Base-by-base conservation (phyloP, 1,284 basidiomycete species). In the Porogramme epimiltina region DNA sequence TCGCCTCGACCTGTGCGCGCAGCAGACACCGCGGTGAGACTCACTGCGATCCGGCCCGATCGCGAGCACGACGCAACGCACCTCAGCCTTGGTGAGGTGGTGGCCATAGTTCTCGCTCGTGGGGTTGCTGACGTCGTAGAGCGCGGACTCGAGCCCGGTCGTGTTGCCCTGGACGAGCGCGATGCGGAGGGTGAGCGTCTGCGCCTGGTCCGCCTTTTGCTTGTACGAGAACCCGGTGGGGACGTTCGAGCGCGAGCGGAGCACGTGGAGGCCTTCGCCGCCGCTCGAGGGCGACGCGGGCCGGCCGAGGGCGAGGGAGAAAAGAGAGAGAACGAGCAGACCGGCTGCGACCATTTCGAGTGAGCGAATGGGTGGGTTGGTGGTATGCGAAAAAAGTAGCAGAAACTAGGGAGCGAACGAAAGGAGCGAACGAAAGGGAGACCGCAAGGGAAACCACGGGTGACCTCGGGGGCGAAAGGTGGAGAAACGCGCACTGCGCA, bases 391-490 rank as follows among this genome's bases (percentile, higher is more conserved):
- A 31, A 31, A 37, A 37, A 37, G 9, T 16, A 37, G n/a, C 9
- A 31, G 15, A 31, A 31, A 25, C 24, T 25, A 25, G 45, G 45
- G 46, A 59, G 47, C 41, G 45, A 56, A 56, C 18, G 54, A 59
- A 55, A 55, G 52, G 51, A 50, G 46, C 42, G 45, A 54, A 46
- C 53, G 38, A 45, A 46, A 59, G 52, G 52, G 62, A 65, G n/a
- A 37, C 13, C 28, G 28, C 9, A 15, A 37, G 9, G 6, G n/a
- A 6, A 16, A 40, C 78, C 82, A 48, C 68, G 77, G 26, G 81
- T 84, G 22, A 82, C 79, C 66, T 70, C 85, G 60, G 79, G 57
- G 47, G 51, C 40, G 42, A 51, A 55, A 55, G 54, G 57, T 59
- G 47, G 6, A 18, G 42, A 53, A 18, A 40, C 52, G 57, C 55